Conservation (phyloP, 441 rosid species). For the Lagerstroemia fauriei region DNA sequence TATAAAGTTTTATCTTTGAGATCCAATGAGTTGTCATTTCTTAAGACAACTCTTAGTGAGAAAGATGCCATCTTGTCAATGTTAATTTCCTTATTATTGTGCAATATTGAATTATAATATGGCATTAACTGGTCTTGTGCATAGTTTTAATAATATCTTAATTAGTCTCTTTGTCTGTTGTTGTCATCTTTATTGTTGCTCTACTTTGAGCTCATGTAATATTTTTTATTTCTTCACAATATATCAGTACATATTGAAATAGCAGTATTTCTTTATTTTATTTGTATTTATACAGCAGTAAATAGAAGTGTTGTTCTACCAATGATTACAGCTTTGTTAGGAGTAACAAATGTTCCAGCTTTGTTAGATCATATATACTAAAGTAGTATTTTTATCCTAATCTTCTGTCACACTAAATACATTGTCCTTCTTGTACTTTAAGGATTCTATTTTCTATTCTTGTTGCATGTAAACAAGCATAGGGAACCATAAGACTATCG, state of each 20-base stretch:
- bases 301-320: not conserved
- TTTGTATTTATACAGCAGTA: not conserved
- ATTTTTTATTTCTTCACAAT: not conserved
- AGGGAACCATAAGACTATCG: not conserved
- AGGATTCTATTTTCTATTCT: not conserved
- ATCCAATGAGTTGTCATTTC: not conserved
- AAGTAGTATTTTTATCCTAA: conserved; percentile 26
- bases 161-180: not conserved
- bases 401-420: not conserved
- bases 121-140: not conserved
- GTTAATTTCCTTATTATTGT: not conserved
- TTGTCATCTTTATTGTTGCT: not conserved
- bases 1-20: not conserved
- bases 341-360: conserved; percentile 15
- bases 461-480: not conserved
- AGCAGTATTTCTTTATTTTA: not conserved
- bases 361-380: conserved; percentile 11
- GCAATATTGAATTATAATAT: not conserved
- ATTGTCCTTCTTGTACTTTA: not conserved
- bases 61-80: not conserved
- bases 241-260: not conserved
- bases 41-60: not conserved
- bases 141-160: not conserved
- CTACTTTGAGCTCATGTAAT: not conserved
- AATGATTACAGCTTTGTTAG: conserved; percentile 40